phyloP scores from a whole-genome alignment of 306 rosid genomes.

The Cucurbita maxima region DNA sequence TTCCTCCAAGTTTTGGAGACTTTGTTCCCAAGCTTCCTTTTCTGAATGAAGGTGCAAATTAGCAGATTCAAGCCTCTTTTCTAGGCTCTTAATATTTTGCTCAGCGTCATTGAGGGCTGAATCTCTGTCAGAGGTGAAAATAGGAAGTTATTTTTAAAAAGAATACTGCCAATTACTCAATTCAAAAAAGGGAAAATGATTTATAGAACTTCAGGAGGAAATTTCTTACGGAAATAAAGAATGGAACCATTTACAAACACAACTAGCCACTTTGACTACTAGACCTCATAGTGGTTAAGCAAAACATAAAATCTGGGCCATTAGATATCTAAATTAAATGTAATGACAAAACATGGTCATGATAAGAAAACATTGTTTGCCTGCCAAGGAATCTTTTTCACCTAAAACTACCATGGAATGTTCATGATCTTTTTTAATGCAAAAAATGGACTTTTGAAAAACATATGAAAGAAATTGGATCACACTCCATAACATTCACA shows the following conservation, averaged over 20 bases:
- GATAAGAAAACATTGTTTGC: background rate
- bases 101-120: conserved; percentile 35
- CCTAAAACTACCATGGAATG: background rate
- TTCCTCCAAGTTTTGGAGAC: conserved; percentile 81
- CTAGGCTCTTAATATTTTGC: conserved; percentile 61
- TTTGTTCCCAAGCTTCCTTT: conserved; percentile 79
- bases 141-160: conserved; percentile 2
- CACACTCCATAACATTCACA: background rate
- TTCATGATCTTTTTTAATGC: background rate
- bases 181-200: background rate
- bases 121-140: conserved; percentile 48
- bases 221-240: background rate
- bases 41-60: conserved; percentile 52
- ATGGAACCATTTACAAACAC: background rate
- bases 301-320: background rate
- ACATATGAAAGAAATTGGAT: too few relatives aligned
- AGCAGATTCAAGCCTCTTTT: conserved; percentile 51
- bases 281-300: background rate
- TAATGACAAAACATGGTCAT: background rate
- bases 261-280: background rate
- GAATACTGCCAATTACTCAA: background rate
- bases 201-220: background rate
- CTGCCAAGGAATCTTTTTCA: background rate
- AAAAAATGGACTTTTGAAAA: background rate
- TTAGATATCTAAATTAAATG: background rate